phyloP scores from a whole-genome alignment of 805 yeast species.

The Wickerhamiella alocasiicola region DNA sequence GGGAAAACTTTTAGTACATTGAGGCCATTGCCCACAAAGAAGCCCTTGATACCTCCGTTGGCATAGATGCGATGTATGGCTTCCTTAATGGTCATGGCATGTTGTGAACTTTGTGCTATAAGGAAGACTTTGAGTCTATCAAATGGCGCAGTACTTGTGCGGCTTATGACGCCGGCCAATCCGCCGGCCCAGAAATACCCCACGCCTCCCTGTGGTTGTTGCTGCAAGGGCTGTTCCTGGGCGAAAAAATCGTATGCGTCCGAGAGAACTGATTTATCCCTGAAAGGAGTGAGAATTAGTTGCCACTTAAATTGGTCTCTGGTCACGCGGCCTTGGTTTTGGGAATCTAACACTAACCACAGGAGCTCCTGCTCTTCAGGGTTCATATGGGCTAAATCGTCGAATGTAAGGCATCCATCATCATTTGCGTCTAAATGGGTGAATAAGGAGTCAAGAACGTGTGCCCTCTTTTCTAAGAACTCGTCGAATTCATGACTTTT shows the following conservation, averaged over 20 bases:
- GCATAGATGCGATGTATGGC: slow-evolving; percentile 73
- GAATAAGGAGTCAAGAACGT: slow-evolving; percentile 2
- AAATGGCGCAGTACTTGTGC: slow-evolving; percentile 95
- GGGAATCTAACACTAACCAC: slow-evolving; percentile 42
- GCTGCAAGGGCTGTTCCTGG: slow-evolving; percentile 69
- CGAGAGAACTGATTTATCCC: slow-evolving; percentile 35
- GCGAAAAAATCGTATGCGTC: slow-evolving; percentile 66
- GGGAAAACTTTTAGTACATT: slow-evolving; percentile 92
- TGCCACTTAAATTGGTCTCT: slow-evolving; percentile 81
- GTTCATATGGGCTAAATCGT: not conserved
- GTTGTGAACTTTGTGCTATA: slow-evolving; percentile 50
- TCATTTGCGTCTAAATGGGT: not conserved
- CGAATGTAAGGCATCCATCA: not conserved
- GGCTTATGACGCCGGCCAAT: slow-evolving; percentile 83
- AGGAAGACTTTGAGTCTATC: slow-evolving; percentile 89
- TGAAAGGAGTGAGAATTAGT: slow-evolving; percentile 59
- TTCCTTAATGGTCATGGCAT: slow-evolving; percentile 59
- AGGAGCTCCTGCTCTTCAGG: slow-evolving; percentile 21
- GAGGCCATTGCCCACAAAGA: slow-evolving; percentile 90
- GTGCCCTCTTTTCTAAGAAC: not conserved
- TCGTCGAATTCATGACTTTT: not conserved
- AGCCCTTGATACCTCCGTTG: slow-evolving; percentile 78
- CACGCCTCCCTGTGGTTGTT: slow-evolving; percentile 67
- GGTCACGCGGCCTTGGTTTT: slow-evolving; percentile 55
- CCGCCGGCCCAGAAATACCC: slow-evolving; percentile 95